These are phyloP conservation scores for Cryptococcus hybrid DNA, from an alignment of 1,284 basidiomycete genomes.

Conservation along the genomic window DNA sequence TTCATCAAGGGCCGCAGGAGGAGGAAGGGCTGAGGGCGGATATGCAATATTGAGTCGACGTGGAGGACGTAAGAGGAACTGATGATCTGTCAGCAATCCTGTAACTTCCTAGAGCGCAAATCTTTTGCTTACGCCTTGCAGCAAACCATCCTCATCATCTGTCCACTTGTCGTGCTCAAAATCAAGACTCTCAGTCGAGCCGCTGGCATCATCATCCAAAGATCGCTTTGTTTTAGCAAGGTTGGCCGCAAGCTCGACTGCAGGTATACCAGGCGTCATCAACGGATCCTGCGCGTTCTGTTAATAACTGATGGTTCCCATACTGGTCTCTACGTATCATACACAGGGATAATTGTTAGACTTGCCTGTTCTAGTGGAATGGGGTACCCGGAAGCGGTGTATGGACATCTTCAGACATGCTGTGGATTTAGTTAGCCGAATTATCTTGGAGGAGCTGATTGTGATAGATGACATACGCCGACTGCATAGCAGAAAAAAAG, in stretches of 20 bases:
- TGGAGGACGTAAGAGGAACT: conserved; percentile 39
- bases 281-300: conserved; percentile 13
- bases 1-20: conserved; percentile 35
- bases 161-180: conserved; percentile 23
- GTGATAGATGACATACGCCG: neutral
- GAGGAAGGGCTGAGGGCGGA: conserved; percentile 40
- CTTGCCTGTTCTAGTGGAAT: conserved; percentile 18
- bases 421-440: neutral
- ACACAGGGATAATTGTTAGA: too few species aligned
- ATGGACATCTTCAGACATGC: conserved; percentile 14
- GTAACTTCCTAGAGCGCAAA: too few species aligned
- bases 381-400: conserved; percentile 25
- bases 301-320: neutral
- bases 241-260: conserved; percentile 10
- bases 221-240: too few species aligned
- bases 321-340: too few species aligned
- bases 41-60: conserved; percentile 26
- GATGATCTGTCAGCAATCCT: neutral
- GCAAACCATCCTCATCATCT: conserved; percentile 37
- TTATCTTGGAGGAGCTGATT: too few species aligned
- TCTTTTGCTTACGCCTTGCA: conserved; percentile 25
- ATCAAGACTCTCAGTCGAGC: neutral
- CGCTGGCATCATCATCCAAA: too few species aligned
- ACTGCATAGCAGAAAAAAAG: conserved; percentile 13
- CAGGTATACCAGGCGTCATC: conserved; percentile 39